Conservation (phyloP, 2,329 filamentous ascomycete species). For the Alternaria postmessia region DNA sequence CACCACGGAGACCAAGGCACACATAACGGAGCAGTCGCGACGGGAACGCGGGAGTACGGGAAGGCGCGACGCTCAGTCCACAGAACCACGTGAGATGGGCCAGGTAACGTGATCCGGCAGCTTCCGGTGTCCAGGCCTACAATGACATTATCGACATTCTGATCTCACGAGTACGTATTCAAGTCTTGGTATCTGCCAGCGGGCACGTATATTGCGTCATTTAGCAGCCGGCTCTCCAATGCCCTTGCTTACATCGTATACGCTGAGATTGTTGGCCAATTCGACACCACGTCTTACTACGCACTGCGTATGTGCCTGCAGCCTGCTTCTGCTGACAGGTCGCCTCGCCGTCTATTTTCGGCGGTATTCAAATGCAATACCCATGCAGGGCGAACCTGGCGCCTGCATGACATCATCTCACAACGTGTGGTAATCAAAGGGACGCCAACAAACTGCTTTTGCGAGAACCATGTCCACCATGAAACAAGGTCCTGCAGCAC, state of each 20-base stretch:
- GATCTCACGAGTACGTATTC: neutral
- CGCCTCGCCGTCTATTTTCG: conserved; percentile 16
- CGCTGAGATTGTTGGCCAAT: conserved; percentile 1
- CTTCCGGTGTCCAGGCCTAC: neutral
- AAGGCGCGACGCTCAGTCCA: conserved; percentile 28
- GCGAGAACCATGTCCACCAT: conserved; percentile 20
- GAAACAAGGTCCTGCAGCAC: conserved; percentile 36
- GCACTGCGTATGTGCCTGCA: neutral
- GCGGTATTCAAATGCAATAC: conserved; percentile 14
- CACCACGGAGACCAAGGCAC: neutral
- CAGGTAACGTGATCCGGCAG: neutral
- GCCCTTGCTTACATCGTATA: neutral
- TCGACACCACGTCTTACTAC: conserved; percentile 1
- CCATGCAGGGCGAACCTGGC: conserved; percentile 24
- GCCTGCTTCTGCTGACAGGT: conserved; percentile 5
- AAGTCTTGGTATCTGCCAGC: neutral
- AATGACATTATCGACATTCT: neutral
- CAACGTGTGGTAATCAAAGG: conserved; percentile 35
- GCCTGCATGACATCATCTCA: conserved; percentile 26
- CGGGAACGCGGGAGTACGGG: conserved; percentile 15
- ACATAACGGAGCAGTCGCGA: conserved; percentile 8
- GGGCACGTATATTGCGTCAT: too few relatives aligned
- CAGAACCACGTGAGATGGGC: conserved; percentile 25
- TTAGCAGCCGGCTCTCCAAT: too few relatives aligned
- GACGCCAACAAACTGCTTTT: conserved; percentile 31